Evolutionary conservation across 805 yeast genomes (phyloP).

Genomic region (Torulaspora microellipsoides): DNA sequence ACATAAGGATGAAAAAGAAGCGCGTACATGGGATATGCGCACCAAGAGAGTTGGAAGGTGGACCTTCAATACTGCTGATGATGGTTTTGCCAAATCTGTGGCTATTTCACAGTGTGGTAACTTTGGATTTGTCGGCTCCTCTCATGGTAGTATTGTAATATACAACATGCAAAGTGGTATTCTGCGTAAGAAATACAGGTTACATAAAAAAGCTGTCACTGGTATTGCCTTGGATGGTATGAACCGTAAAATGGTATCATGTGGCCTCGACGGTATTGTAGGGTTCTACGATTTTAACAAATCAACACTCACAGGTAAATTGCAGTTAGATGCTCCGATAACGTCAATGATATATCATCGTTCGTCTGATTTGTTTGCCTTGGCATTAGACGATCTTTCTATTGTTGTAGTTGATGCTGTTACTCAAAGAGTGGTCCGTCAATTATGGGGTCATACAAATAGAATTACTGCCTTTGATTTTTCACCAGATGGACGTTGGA

Average conservation of each 20-base stretch:
- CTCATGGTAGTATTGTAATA: conserved; percentile 76
- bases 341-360: conserved; percentile 74
- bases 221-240: conserved; percentile 87
- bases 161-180: conserved; percentile 92
- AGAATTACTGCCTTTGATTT: conserved; percentile 85
- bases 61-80: conserved; percentile 69
- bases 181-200: conserved; percentile 59
- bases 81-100: conserved; percentile 67
- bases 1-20: conserved; percentile 76
- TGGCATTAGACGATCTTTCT: conserved; percentile 81
- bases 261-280: conserved; percentile 84
- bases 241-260: conserved; percentile 81
- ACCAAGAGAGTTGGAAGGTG: conserved; percentile 76
- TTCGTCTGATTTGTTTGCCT: conserved; percentile 77
- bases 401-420: conserved; percentile 77
- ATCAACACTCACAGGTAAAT: conserved; percentile 59
- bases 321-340: conserved; percentile 70
- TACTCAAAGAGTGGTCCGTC: conserved; percentile 80
- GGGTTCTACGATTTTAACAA: conserved; percentile 82
- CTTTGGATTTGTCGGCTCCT: conserved; percentile 87
- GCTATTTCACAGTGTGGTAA: conserved; percentile 91
- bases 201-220: conserved; percentile 77
- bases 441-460: conserved; percentile 83
- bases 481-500: conserved; percentile 94
- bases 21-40: conserved; percentile 86